Evolutionary conservation across 2,329 filamentous ascomycete genomes (phyloP).

Genomic region (Alternaria brassicicola): DNA sequence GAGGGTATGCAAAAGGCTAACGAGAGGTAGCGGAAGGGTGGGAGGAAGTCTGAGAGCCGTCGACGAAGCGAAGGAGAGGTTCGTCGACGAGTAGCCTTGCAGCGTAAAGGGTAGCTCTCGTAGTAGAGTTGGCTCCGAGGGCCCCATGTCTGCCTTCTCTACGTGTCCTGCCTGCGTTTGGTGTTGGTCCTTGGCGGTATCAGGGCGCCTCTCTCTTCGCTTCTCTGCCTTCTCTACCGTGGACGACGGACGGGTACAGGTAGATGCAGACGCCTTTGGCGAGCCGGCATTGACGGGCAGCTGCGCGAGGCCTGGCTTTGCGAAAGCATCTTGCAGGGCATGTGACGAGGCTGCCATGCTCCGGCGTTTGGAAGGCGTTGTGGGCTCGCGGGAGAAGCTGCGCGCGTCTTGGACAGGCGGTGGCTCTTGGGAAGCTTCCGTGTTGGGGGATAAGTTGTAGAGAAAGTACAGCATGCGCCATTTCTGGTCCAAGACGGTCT

Average conservation of each 20-base stretch:
- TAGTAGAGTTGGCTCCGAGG: constrained; percentile 56
- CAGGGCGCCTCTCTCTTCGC: constrained; percentile 36
- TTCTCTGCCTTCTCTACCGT: constrained; percentile 33
- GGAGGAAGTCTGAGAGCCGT: constrained; percentile 76
- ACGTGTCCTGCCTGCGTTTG: constrained; percentile 16
- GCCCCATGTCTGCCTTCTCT: constrained; percentile 27
- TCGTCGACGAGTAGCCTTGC: constrained; percentile 87
- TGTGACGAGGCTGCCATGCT: constrained; percentile 16
- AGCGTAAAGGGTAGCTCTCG: constrained; percentile 87
- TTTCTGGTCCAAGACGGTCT: constrained; percentile 92
- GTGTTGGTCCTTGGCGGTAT: constrained; percentile 33
- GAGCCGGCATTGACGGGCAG: constrained; percentile 45
- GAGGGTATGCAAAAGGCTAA: constrained; percentile 85
- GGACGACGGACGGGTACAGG: constrained; percentile 26
- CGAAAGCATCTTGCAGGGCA: constrained; percentile 56
- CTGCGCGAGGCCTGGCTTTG: constrained; percentile 52
- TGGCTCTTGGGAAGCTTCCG: constrained; percentile 14
- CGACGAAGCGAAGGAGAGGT: constrained; percentile 74
- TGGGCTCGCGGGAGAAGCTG: constrained; percentile 28
- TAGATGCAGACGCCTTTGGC: constrained; percentile 28
- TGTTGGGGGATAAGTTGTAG: constrained; percentile 75
- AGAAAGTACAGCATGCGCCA: constrained; percentile 95
- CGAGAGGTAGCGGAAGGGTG: constrained; percentile 79
- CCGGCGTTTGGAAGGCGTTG: constrained; percentile 38
- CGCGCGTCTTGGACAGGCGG: constrained; percentile 17